Base-by-base conservation (phyloP, 2,329 filamentous ascomycete genomes). In the Cercospora nicotianae region DNA sequence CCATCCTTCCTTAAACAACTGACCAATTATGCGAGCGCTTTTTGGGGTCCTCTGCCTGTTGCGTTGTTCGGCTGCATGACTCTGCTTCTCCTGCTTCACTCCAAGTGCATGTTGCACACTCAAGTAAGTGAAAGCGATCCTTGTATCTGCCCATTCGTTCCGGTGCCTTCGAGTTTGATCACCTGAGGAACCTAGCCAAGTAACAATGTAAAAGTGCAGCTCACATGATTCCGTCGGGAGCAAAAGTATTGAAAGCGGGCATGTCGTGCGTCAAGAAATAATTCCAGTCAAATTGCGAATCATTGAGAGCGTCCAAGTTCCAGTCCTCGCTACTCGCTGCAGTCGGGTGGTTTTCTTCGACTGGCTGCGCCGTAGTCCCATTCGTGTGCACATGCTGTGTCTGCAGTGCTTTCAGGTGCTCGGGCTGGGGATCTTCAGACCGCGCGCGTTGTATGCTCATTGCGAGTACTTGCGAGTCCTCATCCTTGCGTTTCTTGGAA, bases 401-500 rank as follows among this genome's bases (percentile, higher is more conserved):
- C 5, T 55, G 33, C 12, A n/a, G 2, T 28, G n/a, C 36, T 39
- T 18, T 64, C 31, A 69, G 31, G 55, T 70, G 67, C 48, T 74
- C 72, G 7, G 71, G 70, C 31, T 70, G 67, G 9, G 74, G 71
- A 39, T 73, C 72, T 23, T 67, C 71, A 4, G 67, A 70, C 16
- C 64, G 42, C 10, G 16, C 72, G 18, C 74, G 74, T 55, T 70
- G 69, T 12, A 73, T 63, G 36, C 66, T 72, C n/a, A 69, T 48
- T 2, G 64, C 70, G 6, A 73, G 70, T 5, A 73, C 71, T 55
- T 70, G 64, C 16, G 71, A 73, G 45, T 73, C 71, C 55, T 73
- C 71, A 33, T 73, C 71, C 70, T 74, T 77, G 7, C 78, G 72
- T 59, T 78, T 65, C 62, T 76, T 83, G 48, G 87, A 85, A 53